These are phyloP conservation scores for Plasmodium vinckei DNA, from an alignment of 169 alveolate species.

Conservation along the genomic window DNA sequence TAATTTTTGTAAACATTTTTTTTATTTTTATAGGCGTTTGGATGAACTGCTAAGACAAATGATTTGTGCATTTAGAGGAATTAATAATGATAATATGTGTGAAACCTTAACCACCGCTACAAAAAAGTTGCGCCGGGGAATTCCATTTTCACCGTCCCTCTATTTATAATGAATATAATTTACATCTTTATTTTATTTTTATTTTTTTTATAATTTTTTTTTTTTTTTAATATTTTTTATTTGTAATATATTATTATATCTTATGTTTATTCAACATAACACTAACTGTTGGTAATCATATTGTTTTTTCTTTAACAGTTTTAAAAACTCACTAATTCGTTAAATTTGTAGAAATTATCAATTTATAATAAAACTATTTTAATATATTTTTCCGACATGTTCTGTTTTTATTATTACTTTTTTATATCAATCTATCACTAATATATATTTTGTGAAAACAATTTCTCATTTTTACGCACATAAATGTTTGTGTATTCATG, in stretches of 20 bases:
- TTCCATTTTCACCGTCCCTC: conserved; percentile 98
- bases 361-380: background rate
- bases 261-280: background rate
- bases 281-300: background rate
- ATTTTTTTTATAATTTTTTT: background rate
- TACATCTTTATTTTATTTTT: background rate
- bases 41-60: conserved; percentile 98
- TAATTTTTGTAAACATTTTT: background rate
- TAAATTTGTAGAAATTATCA: background rate
- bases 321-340: conserved; percentile 3
- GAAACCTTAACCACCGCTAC: conserved; percentile 93
- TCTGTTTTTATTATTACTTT: too few relatives aligned
- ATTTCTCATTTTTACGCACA: too few relatives aligned
- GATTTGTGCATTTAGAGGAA: conserved; percentile 96
- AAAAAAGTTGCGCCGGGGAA: conserved; percentile 96
- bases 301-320: background rate
- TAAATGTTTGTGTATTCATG: too few relatives aligned
- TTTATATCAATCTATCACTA: too few relatives aligned
- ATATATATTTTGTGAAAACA: too few relatives aligned
- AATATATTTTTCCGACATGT: background rate
- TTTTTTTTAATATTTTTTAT: background rate
- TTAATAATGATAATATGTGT: conserved; percentile 96
- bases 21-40: conserved; percentile 90
- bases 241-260: background rate
- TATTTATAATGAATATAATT: conserved; percentile 82